These are phyloP conservation scores for Cantharellus anzutake DNA, from an alignment of 768 basidiomycete species.

Conservation along the genomic window DNA sequence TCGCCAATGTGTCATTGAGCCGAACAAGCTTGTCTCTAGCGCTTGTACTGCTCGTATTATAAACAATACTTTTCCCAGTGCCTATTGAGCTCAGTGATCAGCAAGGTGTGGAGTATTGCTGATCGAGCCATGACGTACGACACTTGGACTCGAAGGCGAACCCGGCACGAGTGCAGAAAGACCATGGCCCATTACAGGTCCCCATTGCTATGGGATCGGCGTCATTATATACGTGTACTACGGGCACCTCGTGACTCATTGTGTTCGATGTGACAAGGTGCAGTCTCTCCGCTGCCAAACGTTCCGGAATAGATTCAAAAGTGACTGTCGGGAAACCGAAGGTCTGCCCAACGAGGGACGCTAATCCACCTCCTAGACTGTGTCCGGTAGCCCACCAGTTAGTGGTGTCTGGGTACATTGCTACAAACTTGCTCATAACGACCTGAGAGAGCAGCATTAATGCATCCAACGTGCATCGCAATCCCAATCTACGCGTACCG, in stretches of 20 bases:
- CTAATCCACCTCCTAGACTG: slow-evolving; percentile 44
- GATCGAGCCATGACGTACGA: slow-evolving; percentile 27
- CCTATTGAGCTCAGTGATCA: no score
- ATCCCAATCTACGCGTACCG: slow-evolving; percentile 29
- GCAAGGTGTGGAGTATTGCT: no score
- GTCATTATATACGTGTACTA: slow-evolving; percentile 64
- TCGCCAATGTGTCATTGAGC: neutral
- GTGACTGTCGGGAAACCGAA: slow-evolving; percentile 47
- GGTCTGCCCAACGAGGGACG: slow-evolving; percentile 41
- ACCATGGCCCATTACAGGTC: slow-evolving; percentile 55
- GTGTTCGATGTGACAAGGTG: slow-evolving; percentile 35
- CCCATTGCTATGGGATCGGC: slow-evolving; percentile 89
- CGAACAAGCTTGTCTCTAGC: slow-evolving; percentile 17
- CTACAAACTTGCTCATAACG: slow-evolving; percentile 37
- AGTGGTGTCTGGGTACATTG: slow-evolving; percentile 35
- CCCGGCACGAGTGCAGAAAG: slow-evolving; percentile 63
- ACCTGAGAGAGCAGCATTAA: slow-evolving; percentile 17
- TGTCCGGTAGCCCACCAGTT: slow-evolving; percentile 43
- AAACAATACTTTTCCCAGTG: slow-evolving; percentile 50
- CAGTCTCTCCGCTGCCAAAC: slow-evolving; percentile 40
- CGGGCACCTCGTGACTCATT: neutral
- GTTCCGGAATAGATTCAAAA: slow-evolving; percentile 47
- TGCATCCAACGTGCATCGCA: neutral
- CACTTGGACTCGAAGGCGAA: slow-evolving; percentile 76
- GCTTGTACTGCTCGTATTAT: slow-evolving; percentile 60